Base-by-base conservation (phyloP, 345 rosid species). In the Eucalyptus viminalis region DNA sequence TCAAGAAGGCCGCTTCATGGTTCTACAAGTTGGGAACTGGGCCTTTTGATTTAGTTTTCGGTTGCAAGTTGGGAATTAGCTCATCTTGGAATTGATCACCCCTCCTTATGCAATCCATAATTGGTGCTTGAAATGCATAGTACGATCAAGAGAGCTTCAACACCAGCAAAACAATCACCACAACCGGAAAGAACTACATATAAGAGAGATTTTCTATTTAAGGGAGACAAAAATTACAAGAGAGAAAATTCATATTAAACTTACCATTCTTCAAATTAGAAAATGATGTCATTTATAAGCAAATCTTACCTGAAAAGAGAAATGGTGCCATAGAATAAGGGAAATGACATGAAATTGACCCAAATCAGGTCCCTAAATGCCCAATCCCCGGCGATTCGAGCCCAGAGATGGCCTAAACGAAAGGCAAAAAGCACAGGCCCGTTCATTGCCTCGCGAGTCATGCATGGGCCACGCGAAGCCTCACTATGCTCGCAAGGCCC, bases 31-130 rank as follows among this genome's bases (percentile, higher is more conserved):
- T 53, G 58, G 58, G 58, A 53, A 53, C 58, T 0, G 0, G 5
- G 5, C 58, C 25, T 53, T 19, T 5, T 53, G 11, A 53, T 53
- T 53, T 53, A 53, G 24, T 53, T 53, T 19, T 53, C 58, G 0
- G 11, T 53, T 53, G 58, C 25, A 53, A 21, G 25, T 53, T 53
- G 25, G 25, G 11, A 53, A 53, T 53, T 21, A 53, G 25, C 25
- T 53, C 58, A 53, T 21, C 11, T 53, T 53, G 11, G 1, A 21
- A 53, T 1, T 21, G 25, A 53, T 53, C 25, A 53, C 58, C 58
- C 1, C 0, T 53, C 0, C 29, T 56, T 10, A 0, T 56, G 6
- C 12, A 5, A 0, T 56, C 6, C 62, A 24, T 24, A 22, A 56
- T 56, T 56, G 62, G 62, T 24, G 29, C 12, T 24, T 56, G 29